Percentiles rank a stretch among this genome's conserved stretches.
These are phyloP conservation scores for Dactylellina sp. DNA, from an alignment of 2,329 filamentous ascomycete species.

Conservation along the genomic window DNA sequence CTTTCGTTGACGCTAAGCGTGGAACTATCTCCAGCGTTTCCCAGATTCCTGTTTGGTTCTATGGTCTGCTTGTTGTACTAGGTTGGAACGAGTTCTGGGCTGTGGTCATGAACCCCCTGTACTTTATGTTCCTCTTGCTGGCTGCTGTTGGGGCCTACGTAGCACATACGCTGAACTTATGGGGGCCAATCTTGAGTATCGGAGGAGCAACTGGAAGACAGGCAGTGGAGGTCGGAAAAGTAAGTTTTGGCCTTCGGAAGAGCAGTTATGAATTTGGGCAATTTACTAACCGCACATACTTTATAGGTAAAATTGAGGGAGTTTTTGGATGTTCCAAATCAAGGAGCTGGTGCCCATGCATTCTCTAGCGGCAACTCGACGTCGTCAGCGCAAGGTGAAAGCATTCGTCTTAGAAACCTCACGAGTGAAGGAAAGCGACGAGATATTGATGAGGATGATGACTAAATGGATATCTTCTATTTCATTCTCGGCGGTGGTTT, in stretches of 20 bases:
- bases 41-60: slow-evolving; percentile 95
- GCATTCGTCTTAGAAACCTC: slow-evolving; percentile 57
- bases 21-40: slow-evolving; percentile 95
- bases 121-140: slow-evolving; percentile 89
- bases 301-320: slow-evolving; percentile 59
- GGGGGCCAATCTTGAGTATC: slow-evolving; percentile 97
- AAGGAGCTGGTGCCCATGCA: slow-evolving; percentile 45
- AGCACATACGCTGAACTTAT: slow-evolving; percentile 92
- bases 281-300: slow-evolving; percentile 53
- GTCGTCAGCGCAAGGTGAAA: slow-evolving; percentile 42
- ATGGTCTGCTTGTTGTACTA: slow-evolving; percentile 84
- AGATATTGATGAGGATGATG: slow-evolving; percentile 35
- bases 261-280: background rate
- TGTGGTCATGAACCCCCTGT: slow-evolving; percentile 90
- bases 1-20: slow-evolving; percentile 97
- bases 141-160: slow-evolving; percentile 82
- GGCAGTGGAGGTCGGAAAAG: slow-evolving; percentile 88
- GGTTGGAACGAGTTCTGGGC: slow-evolving; percentile 93
- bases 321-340: slow-evolving; percentile 51
- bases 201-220: slow-evolving; percentile 86
- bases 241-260: slow-evolving; percentile 29
- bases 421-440: slow-evolving; percentile 55
- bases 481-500: no score
- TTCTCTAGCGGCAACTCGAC: slow-evolving; percentile 45
- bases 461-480: slow-evolving; percentile 20